Percentiles rank a stretch among this genome's conserved stretches.
Evolutionary conservation across 768 basidiomycete species (phyloP).

Genomic region (Tephrocybe sp.): DNA sequence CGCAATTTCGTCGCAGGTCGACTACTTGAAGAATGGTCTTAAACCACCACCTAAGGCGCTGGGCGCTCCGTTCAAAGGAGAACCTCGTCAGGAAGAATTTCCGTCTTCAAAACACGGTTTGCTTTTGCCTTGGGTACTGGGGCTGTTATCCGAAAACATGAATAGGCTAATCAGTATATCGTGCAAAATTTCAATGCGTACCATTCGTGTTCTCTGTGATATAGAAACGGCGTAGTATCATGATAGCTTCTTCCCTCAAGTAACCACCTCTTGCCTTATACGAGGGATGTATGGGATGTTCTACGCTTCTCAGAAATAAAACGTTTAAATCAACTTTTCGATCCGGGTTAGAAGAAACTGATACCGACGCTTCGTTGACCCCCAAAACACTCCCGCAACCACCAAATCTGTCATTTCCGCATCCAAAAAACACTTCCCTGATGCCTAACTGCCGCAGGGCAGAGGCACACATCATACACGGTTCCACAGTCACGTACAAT

Average conservation of each 20-base stretch:
- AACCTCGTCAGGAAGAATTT: conserved; percentile 53
- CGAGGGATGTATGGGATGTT: conserved; percentile 69
- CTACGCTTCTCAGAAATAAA: conserved; percentile 40
- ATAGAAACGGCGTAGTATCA: conserved; percentile 85
- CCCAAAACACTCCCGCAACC: conserved; percentile 94
- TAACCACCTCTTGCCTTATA: conserved; percentile 78
- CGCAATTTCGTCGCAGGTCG: too few relatives aligned
- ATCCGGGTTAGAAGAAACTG: neutral
- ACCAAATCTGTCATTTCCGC: conserved; percentile 93
- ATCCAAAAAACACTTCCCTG: conserved; percentile 87
- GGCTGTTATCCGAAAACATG: conserved; percentile 47
- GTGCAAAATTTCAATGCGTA: conserved; percentile 25
- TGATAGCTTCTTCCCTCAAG: conserved; percentile 79
- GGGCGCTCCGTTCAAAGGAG: too few relatives aligned
- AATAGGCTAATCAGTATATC: conserved; percentile 3
- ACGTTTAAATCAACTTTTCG: neutral
- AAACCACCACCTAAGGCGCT: too few relatives aligned
- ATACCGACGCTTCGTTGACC: conserved; percentile 70
- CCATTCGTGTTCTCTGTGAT: conserved; percentile 93
- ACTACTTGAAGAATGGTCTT: too few relatives aligned
- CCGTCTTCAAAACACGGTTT: conserved; percentile 82
- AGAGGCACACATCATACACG: conserved; percentile 98
- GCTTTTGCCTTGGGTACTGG: conserved; percentile 87
- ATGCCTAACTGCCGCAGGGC: conserved; percentile 94
- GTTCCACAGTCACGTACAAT: conserved; percentile 97